Evolutionary conservation across 768 basidiomycete genomes (phyloP), one percentile per base, ranked within the genome.

Genomic region (Kwoniella sp.): DNA sequence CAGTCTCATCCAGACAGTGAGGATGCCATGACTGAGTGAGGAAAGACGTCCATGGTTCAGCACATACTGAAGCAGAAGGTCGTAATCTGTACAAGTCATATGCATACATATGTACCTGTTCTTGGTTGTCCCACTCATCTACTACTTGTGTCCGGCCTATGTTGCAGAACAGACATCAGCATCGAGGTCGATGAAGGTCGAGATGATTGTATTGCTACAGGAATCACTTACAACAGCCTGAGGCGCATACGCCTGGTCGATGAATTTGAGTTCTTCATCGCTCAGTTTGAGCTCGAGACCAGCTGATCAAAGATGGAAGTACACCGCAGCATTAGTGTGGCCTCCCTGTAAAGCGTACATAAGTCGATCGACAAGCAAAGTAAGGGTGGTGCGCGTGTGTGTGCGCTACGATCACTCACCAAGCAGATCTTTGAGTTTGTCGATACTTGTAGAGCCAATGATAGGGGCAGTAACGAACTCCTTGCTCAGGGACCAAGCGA

Each of bases 161-260:
- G 33, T n/a, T n/a, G n/a, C n/a, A n/a, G n/a, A n/a, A n/a, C 3
- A 44, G 40, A 44, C 17, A 19, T 44, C 40, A 44, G 40, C 40
- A 19, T 44, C 17, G 10, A 44, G 5, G 5, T 33, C 33, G 7
- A 33, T 33, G 33, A 33, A 13, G 5, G 33, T 5, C 33, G n/a
- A n/a, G n/a, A n/a, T n/a, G n/a, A n/a, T n/a, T n/a, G n/a, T n/a
- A n/a, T n/a, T n/a, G n/a, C n/a, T n/a, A n/a, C n/a, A n/a, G 33
- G 13, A 6, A 33, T 19, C n/a, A 12, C 86, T 85, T n/a, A 84
- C 69, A 17, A 86, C 77, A 1, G 63, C 65, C 60, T 81, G 80
- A 1, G 86, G 81, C 55, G 73, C 57, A 79, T 88, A 88, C 1
- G 84, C 83, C 66, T 85, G 83, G 63, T 84, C 83, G 36, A 88